Base-by-base conservation (phyloP, 2,329 filamentous ascomycete species). In the Penicillium sp. region DNA sequence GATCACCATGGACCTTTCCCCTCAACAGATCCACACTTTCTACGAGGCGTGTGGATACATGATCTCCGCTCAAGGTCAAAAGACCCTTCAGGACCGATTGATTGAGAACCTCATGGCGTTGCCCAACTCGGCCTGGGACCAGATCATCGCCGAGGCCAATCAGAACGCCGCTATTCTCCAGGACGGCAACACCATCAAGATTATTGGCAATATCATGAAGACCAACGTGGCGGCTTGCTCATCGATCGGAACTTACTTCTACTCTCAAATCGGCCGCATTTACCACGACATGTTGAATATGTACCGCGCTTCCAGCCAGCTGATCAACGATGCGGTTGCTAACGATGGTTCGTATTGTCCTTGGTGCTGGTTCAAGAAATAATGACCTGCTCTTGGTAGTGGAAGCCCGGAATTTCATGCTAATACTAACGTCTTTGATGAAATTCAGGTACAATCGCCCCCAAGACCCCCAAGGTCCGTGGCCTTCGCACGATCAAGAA, bases 131-230 rank as follows among this genome's bases (percentile, higher is more conserved):
- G 94, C 93, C 18, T 98, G 93, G 93, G 90, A 96, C 65, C 82
- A 85, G 62, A 96, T 98, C 62, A 98, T 98, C 65, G 82, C 83
- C 59, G 82, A 86, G 64, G 93, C 93, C 25, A 93, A 88, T 46
- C 79, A 85, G 52, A 85, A 96, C 65, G 89, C 93, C 0, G 79
- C 83, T 24, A 90, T 93, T 57, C 78, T 98, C 9, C 89, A 97
- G 68, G 90, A 97, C 63, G 77, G 84, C 9, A 90, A 98, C 59
- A 95, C 90, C 1, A 97, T 98, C 75, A 98, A 98, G 76, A 85
- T 98, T 58, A 90, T 98, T 54, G 93, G 93, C 57, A 98, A 98
- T 72, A 96, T 98, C 66, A 98, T 98, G 93, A 98, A 98, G 80
- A 98, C 93, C 1, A 98, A 98, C 62, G 93, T 98, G 4, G 91